Evolutionary conservation across 176 grass and related monocot species (phyloP).

Genomic region (Oryza officinalis): DNA sequence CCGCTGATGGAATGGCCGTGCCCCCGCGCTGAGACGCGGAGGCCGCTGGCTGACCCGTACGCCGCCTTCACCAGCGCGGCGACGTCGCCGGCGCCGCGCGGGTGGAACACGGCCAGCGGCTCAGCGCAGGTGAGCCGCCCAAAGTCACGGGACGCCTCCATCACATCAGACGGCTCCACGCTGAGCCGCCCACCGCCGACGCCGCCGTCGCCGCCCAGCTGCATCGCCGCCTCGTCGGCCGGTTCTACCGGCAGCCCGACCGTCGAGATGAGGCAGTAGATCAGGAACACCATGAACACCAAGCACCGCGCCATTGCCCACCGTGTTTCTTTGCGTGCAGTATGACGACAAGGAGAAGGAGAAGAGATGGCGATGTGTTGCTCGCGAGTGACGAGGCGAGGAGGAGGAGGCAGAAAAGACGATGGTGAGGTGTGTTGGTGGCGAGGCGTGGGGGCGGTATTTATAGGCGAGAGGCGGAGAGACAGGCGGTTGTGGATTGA

Average conservation of each 20-base stretch:
- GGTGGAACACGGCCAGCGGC: conserved; percentile 65
- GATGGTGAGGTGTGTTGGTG: not conserved
- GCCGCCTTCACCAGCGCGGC: conserved; percentile 48
- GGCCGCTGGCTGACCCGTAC: conserved; percentile 41
- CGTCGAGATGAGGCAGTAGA: conserved; percentile 68
- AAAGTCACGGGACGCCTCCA: conserved; percentile 58
- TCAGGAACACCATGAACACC: conserved; percentile 47
- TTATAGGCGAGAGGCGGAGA: conserved; percentile 36
- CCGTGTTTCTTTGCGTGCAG: not conserved
- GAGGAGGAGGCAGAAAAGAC: not conserved
- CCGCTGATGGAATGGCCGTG: conserved; percentile 90
- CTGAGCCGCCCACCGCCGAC: conserved; percentile 40
- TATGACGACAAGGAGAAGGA: not conserved
- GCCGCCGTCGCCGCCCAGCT: conserved; percentile 9
- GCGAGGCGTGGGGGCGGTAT: conserved; percentile 16
- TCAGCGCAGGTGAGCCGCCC: conserved; percentile 45
- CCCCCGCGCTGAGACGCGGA: conserved; percentile 71
- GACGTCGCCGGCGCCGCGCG: conserved; percentile 57
- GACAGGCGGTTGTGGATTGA: not conserved
- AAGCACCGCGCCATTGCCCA: conserved; percentile 47
- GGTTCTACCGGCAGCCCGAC: conserved; percentile 61
- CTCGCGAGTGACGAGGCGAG: not conserved
- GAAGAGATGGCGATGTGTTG: not conserved
- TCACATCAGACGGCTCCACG: conserved; percentile 56
- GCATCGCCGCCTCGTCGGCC: conserved; percentile 39